Evolutionary conservation across 495 filamentous ascomycete genomes (phyloP).

Genomic region (Pyrenula aspistea): DNA sequence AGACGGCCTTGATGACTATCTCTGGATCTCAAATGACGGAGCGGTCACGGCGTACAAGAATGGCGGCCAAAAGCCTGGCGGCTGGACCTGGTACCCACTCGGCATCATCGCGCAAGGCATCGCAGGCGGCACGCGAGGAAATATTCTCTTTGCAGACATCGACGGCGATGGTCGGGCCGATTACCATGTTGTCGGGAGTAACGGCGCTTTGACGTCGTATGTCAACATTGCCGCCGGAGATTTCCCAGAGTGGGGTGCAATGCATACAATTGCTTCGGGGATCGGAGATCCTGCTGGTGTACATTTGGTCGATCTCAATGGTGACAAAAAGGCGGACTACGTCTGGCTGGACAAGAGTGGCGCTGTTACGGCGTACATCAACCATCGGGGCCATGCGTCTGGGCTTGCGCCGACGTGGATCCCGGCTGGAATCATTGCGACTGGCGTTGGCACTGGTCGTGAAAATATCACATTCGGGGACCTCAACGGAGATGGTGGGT

Average conservation of each 20-base stretch:
- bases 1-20: conserved; percentile 26
- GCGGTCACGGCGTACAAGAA: conserved; percentile 11
- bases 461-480: neutral
- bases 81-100: neutral
- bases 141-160: conserved; percentile 13
- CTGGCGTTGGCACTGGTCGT: neutral
- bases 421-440: neutral
- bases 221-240: neutral
- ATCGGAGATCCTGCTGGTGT: conserved; percentile 10
- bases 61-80: conserved; percentile 3
- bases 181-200: conserved; percentile 11
- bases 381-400: conserved; percentile 1
- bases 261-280: conserved; percentile 8
- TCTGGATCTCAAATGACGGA: conserved; percentile 14
- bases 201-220: conserved; percentile 4
- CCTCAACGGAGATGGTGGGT: conserved; percentile 3
- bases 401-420: conserved; percentile 1
- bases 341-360: conserved; percentile 15
- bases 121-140: neutral
- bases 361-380: conserved; percentile 2
- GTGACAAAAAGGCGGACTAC: conserved; percentile 12
- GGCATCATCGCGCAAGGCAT: neutral
- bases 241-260: conserved; percentile 5
- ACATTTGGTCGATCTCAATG: conserved; percentile 18
- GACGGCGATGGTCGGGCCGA: conserved; percentile 19